phyloP scores from a whole-genome alignment of 2,329 filamentous ascomycete genomes.

The Ilyonectria destructans region DNA sequence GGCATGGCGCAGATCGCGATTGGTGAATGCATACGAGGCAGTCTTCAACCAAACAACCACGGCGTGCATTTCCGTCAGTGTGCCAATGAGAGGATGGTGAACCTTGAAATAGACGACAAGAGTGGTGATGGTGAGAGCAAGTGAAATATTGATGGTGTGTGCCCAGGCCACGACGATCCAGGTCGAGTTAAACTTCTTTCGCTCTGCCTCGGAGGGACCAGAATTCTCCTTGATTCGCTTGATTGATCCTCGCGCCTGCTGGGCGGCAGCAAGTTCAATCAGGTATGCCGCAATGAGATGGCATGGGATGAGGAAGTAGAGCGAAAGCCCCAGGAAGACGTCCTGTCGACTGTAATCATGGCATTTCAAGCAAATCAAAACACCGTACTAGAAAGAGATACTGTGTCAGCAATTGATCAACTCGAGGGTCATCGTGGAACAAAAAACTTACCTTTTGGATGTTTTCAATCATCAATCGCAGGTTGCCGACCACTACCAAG shows the following conservation, averaged over 20 bases:
- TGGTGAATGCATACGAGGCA: constrained; percentile 96
- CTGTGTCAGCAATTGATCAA: constrained; percentile 26
- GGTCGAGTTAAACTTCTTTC: constrained; percentile 78
- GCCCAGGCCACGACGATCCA: constrained; percentile 87
- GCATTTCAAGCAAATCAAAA: constrained; percentile 91
- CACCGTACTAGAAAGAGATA: constrained; percentile 81
- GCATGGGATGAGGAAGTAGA: constrained; percentile 91
- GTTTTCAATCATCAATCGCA: constrained; percentile 96
- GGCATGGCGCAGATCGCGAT: constrained; percentile 93
- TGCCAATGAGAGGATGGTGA: constrained; percentile 94
- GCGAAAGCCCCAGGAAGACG: constrained; percentile 79
- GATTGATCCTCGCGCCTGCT: constrained; percentile 81
- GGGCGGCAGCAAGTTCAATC: constrained; percentile 88
- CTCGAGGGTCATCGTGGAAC: neutral
- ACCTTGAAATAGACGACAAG: constrained; percentile 92
- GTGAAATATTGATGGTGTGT: constrained; percentile 87
- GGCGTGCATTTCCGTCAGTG: constrained; percentile 90
- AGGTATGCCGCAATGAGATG: constrained; percentile 92
- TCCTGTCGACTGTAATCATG: constrained; percentile 90
- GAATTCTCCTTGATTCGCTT: constrained; percentile 64
- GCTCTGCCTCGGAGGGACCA: constrained; percentile 70
- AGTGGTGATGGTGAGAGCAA: constrained; percentile 86
- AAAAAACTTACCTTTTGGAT: constrained; percentile 82
- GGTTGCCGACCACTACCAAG: constrained; percentile 85
- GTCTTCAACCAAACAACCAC: constrained; percentile 98